Evolutionary conservation across 2,329 filamentous ascomycete species (phyloP).

Genomic region (Coleophoma crateriformis): DNA sequence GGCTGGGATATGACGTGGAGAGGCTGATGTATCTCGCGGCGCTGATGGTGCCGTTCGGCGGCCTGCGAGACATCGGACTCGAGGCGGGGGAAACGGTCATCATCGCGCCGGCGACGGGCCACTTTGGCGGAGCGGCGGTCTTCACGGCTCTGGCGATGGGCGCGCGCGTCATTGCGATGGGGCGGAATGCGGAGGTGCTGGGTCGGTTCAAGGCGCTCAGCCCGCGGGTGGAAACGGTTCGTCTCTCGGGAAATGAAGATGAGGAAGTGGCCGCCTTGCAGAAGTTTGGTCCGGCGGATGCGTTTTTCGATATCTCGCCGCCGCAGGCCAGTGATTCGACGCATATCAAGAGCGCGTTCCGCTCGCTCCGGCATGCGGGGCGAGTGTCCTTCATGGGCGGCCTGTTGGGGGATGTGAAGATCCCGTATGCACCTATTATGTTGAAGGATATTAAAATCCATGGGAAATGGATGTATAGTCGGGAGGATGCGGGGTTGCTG

Average conservation of each 20-base stretch:
- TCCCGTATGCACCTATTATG: too few species aligned
- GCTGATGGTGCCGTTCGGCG: slow-evolving; percentile 8
- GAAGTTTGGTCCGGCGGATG: slow-evolving; percentile 30
- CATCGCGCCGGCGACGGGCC: slow-evolving; percentile 37
- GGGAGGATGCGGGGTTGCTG: too few species aligned
- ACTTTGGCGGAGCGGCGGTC: slow-evolving; percentile 35
- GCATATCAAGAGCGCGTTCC: slow-evolving; percentile 32
- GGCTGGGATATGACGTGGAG: too few species aligned
- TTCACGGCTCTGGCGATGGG: slow-evolving; percentile 39
- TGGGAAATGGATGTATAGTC: too few species aligned
- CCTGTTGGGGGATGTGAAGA: too few species aligned
- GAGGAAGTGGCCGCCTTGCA: slow-evolving; percentile 8
- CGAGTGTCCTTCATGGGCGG: too few species aligned
- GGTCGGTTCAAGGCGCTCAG: slow-evolving; percentile 28
- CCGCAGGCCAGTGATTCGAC: slow-evolving; percentile 30
- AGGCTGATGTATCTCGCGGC: too few species aligned
- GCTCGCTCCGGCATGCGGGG: slow-evolving; percentile 6
- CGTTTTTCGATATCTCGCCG: slow-evolving; percentile 40
- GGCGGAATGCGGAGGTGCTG: slow-evolving; percentile 33
- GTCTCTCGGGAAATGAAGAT: slow-evolving; percentile 33
- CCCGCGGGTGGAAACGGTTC: slow-evolving; percentile 26
- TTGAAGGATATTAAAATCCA: too few species aligned
- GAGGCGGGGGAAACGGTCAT: slow-evolving; percentile 37
- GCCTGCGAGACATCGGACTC: slow-evolving; percentile 28
- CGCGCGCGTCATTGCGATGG: slow-evolving; percentile 41